A percentile compares a stretch with the other conserved stretches of the same genome.
Evolutionary conservation across 2,329 filamentous ascomycete genomes (phyloP).

Genomic region (Colletotrichum incanum): DNA sequence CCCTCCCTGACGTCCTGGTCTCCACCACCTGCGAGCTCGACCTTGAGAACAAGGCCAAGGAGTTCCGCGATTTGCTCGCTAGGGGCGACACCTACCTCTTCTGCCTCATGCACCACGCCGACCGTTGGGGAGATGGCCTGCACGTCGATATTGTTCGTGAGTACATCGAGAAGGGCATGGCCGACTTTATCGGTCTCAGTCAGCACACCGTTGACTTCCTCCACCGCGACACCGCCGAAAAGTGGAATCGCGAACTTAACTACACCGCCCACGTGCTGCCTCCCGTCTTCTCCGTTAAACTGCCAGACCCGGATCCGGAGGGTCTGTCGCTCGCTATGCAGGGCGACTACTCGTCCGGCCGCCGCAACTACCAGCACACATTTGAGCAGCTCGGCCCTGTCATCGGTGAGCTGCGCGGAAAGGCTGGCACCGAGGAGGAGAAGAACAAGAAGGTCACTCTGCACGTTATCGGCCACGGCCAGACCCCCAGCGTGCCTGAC

Average conservation of each 20-base stretch:
- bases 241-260: slow-evolving; percentile 44
- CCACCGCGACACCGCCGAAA: slow-evolving; percentile 44
- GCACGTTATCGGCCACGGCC: slow-evolving; percentile 49
- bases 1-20: slow-evolving; percentile 47
- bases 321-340: slow-evolving; percentile 48
- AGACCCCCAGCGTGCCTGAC: slow-evolving; percentile 46
- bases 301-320: slow-evolving; percentile 42
- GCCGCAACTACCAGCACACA: slow-evolving; percentile 48
- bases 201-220: slow-evolving; percentile 48
- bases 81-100: slow-evolving; percentile 47
- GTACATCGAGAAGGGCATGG: slow-evolving; percentile 44
- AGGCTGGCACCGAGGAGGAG: slow-evolving; percentile 17
- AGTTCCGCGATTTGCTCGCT: slow-evolving; percentile 46
- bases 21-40: slow-evolving; percentile 51
- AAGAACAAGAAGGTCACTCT: slow-evolving; percentile 45
- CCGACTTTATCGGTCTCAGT: slow-evolving; percentile 49
- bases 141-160: slow-evolving; percentile 45
- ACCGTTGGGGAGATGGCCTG: slow-evolving; percentile 46
- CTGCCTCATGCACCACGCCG: slow-evolving; percentile 50
- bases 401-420: slow-evolving; percentile 44
- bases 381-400: slow-evolving; percentile 48
- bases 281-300: slow-evolving; percentile 48
- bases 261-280: slow-evolving; percentile 46
- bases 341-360: slow-evolving; percentile 49
- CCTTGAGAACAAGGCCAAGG: slow-evolving; percentile 44